Evolutionary conservation across 2,329 filamentous ascomycete genomes (phyloP), one percentile per base, ranked within the genome.

Genomic region (Penicillium expansum): DNA sequence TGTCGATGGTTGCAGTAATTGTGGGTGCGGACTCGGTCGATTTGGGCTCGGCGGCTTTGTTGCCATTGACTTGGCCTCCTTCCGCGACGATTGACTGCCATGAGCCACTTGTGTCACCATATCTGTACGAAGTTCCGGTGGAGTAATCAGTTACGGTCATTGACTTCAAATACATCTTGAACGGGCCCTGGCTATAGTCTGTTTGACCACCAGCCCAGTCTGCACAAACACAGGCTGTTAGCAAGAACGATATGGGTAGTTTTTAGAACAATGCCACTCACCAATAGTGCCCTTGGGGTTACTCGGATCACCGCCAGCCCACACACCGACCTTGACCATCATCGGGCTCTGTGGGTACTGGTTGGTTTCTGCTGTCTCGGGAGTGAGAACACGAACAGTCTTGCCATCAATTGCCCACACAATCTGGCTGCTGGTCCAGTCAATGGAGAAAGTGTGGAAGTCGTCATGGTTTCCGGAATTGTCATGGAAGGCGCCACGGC

Each of bases 271-370:
- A 13, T 30, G 8, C 20, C n/a, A 73, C 77, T 71, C 70, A 81
- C 78, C 66, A 67, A 97, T 91, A 16, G 93, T 97, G 56, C 94
- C 94, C 14, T 82, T 73, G 1, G 86, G 70, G 74, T 97, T 97
- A 29, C 80, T 81, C 0, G 91, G 76, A 74, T 97, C 94, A 65
- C 94, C 94, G 69, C 92, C 94, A 52, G 91, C 87, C 94, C 94
- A 99, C 55, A 89, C 80, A 59, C 94, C 94, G 67, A 97, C 86
- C 76, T 93, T 95, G 77, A 97, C 79, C 76, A 92, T 89, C 91
- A 96, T 96, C 4, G 94, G 94, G 0, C 92, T 92, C 77, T 99
- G 94, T 8, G 94, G 94, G 71, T 95, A 99, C 75, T 96, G 90
- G 61, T 71, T 68, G 38, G 81, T 71, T 59, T 87, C 83, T 58